phyloP scores from a whole-genome alignment of 225 moss, liverwort and hornwort species.

The Marchantia paleacea region DNA sequence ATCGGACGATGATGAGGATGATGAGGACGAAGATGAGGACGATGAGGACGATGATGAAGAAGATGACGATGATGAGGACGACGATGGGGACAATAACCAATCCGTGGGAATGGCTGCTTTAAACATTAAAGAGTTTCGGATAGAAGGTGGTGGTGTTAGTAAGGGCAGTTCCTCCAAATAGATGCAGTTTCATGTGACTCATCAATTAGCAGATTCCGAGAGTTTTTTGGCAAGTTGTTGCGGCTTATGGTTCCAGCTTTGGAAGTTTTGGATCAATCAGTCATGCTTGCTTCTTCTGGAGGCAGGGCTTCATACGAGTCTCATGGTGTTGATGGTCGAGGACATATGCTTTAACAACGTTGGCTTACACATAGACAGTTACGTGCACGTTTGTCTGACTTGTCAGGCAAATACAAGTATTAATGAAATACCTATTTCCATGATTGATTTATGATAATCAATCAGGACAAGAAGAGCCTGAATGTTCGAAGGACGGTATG shows the following conservation, averaged over 20 bases:
- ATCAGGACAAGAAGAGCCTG: too few relatives aligned
- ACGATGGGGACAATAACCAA: constrained; percentile 39
- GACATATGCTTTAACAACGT: too few relatives aligned
- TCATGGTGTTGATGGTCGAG: too few relatives aligned
- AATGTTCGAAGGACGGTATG: too few relatives aligned
- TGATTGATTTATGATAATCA: too few relatives aligned
- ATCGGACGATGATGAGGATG: constrained; percentile 48
- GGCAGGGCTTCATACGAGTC: too few relatives aligned
- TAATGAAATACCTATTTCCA: too few relatives aligned
- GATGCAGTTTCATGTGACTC: not conserved
- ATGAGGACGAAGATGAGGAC: constrained; percentile 53
- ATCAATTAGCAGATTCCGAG: not conserved
- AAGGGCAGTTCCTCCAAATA: constrained; percentile 59
- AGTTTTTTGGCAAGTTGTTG: not conserved
- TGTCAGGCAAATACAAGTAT: too few relatives aligned
- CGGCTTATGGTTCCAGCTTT: not conserved
- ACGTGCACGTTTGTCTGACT: too few relatives aligned
- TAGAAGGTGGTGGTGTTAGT: constrained; percentile 50
- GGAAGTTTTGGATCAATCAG: not conserved
- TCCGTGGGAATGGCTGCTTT: constrained; percentile 92
- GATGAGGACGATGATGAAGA: constrained; percentile 69
- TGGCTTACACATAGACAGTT: too few relatives aligned
- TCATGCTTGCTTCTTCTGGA: not conserved
- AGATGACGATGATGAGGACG: constrained; percentile 60
- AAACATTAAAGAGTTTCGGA: constrained; percentile 73